Conservation (phyloP, 1,284 basidiomycete species). For the Trichosporon sp. region DNA sequence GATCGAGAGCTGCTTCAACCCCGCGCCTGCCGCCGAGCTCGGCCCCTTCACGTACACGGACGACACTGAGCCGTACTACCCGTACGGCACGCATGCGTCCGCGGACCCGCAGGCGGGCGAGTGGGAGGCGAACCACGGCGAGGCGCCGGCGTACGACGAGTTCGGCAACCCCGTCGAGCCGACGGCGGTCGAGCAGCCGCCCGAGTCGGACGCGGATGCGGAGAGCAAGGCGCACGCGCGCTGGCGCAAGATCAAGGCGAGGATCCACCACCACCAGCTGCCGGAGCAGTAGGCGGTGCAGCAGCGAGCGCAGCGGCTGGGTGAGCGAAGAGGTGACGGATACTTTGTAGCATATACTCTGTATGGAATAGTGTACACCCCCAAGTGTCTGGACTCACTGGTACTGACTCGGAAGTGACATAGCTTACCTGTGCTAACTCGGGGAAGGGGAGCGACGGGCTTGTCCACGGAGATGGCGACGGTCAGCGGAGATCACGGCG, state of each 20-base stretch:
- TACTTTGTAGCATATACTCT: neutral
- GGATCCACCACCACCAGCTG: neutral
- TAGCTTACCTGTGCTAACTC: too few relatives aligned
- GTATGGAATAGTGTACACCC: neutral
- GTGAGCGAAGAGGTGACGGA: neutral
- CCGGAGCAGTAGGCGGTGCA: neutral
- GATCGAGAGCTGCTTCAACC: constrained; percentile 46
- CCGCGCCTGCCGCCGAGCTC: constrained; percentile 27
- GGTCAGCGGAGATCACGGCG: too few relatives aligned
- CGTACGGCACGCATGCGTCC: neutral
- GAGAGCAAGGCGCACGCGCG: neutral
- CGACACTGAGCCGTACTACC: neutral
- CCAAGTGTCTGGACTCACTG: too few relatives aligned
- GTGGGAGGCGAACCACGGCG: neutral
- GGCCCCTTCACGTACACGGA: constrained; percentile 41
- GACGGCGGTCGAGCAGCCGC: neutral
- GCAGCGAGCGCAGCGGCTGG: neutral
- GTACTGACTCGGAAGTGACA: too few relatives aligned
- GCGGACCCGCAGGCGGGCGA: neutral
- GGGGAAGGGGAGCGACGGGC: too few relatives aligned
- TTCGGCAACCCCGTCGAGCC: neutral
- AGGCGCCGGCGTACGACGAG: neutral
- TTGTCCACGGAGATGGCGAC: too few relatives aligned
- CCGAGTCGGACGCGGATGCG: neutral
- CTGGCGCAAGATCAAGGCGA: neutral